These are phyloP conservation scores for Combretum micranthum DNA, from an alignment of 345 rosid species.

Conservation along the genomic window DNA sequence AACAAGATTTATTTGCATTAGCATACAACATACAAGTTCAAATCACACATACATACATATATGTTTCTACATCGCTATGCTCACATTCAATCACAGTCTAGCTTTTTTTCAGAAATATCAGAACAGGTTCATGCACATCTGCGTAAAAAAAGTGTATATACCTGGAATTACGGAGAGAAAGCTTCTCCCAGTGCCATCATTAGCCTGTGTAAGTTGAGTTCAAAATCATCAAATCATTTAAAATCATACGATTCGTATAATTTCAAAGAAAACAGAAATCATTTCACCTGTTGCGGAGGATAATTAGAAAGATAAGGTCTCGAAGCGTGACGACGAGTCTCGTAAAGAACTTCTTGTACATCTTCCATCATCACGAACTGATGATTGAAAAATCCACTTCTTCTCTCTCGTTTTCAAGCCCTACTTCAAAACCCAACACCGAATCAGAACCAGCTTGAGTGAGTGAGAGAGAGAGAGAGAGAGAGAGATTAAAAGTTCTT, in stretches of 20 bases:
- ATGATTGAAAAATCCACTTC: too few species aligned
- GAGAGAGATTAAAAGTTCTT: too few species aligned
- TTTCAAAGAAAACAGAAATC: not conserved
- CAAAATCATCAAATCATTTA: not conserved
- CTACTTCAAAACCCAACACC: too few species aligned
- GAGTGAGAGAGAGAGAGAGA: too few species aligned
- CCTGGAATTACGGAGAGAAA: slow-evolving; percentile 42
- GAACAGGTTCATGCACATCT: not conserved
- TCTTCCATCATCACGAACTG: too few species aligned
- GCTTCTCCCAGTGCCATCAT: slow-evolving; percentile 38
- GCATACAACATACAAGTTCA: too few species aligned
- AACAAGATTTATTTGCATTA: too few species aligned
- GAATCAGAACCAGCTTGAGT: too few species aligned
- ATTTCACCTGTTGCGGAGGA: slow-evolving; percentile 67
- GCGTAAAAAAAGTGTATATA: slow-evolving; percentile 25
- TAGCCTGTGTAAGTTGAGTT: slow-evolving; percentile 26
- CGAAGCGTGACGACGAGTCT: slow-evolving; percentile 62
- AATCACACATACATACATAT: too few species aligned
- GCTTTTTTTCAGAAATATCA: not conserved
- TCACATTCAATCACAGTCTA: not conserved
- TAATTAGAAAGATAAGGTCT: slow-evolving; percentile 52
- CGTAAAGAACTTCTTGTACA: slow-evolving; percentile 36
- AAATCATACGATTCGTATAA: not conserved
- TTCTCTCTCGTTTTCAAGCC: too few species aligned
- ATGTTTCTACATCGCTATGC: too few species aligned